These are phyloP conservation scores for Marasmius oreades DNA, from an alignment of 1,284 basidiomycete species.

Conservation along the genomic window DNA sequence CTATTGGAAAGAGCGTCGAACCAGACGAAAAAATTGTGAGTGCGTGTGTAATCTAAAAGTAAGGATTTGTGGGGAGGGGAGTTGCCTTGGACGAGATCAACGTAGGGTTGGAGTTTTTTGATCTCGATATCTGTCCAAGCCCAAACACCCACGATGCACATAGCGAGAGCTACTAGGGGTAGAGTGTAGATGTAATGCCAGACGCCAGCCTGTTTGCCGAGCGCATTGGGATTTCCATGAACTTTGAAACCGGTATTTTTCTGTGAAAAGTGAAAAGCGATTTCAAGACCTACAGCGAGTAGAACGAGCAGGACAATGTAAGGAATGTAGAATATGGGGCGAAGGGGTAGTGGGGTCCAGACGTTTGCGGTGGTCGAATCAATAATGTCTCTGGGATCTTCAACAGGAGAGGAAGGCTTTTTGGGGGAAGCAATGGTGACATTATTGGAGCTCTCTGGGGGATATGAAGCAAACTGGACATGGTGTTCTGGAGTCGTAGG, in stretches of 20 bases:
- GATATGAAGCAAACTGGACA: constrained; percentile 16
- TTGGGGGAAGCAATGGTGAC: not conserved
- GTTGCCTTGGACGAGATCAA: constrained; percentile 52
- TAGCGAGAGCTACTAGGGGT: constrained; percentile 45
- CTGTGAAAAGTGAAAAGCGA: constrained; percentile 43
- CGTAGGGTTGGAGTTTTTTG: constrained; percentile 47
- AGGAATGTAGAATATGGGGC: constrained; percentile 44
- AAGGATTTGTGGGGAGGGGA: constrained; percentile 46
- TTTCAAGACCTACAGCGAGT: constrained; percentile 42
- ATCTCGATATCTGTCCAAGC: constrained; percentile 54
- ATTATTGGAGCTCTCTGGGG: not conserved
- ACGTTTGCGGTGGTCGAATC: constrained; percentile 14
- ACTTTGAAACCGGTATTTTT: constrained; percentile 37
- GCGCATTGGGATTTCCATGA: constrained; percentile 17
- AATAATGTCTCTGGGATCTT: constrained; percentile 3
- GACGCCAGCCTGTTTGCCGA: constrained; percentile 16
- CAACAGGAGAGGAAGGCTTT: not conserved
- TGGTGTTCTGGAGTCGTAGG: not conserved
- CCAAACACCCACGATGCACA: constrained; percentile 45
- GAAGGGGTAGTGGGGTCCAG: constrained; percentile 44
- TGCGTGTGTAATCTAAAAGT: constrained; percentile 49
- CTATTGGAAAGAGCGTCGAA: constrained; percentile 37
- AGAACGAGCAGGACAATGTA: constrained; percentile 36
- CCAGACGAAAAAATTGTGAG: constrained; percentile 45
- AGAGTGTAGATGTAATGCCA: constrained; percentile 52